These are phyloP conservation scores for Trichoderma virens DNA, from an alignment of 495 filamentous ascomycete species.

Conservation along the genomic window DNA sequence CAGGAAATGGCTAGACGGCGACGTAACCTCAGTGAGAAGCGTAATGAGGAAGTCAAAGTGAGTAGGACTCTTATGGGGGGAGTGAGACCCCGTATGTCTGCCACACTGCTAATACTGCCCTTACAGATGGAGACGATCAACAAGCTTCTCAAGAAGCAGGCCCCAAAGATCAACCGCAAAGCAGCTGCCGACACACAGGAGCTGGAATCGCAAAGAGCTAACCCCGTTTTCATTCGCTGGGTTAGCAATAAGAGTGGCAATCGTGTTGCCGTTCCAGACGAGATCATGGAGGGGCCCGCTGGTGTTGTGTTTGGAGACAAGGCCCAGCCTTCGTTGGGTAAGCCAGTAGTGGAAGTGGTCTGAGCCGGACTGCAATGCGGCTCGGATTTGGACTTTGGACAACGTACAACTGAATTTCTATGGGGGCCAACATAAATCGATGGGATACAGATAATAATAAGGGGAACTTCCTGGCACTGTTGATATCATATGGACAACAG, in stretches of 20 bases:
- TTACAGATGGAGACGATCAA: slow-evolving; percentile 95
- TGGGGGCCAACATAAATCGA: no score
- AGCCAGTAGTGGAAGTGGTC: slow-evolving; percentile 39
- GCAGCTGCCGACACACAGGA: slow-evolving; percentile 44
- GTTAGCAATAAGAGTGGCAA: slow-evolving; percentile 63
- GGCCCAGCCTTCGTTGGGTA: slow-evolving; percentile 14
- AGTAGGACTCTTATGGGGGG: background rate
- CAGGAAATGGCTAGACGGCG: slow-evolving; percentile 92
- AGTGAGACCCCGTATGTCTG: no score
- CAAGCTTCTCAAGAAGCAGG: slow-evolving; percentile 89
- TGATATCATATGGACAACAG: no score
- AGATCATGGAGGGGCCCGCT: slow-evolving; percentile 65
- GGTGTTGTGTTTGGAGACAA: slow-evolving; percentile 51
- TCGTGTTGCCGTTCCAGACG: slow-evolving; percentile 65
- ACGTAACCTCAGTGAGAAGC: slow-evolving; percentile 96
- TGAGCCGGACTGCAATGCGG: slow-evolving; percentile 1
- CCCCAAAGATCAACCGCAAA: slow-evolving; percentile 69
- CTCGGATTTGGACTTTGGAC: no score
- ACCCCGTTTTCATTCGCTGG: slow-evolving; percentile 71
- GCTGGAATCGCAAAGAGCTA: slow-evolving; percentile 43
- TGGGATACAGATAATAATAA: no score
- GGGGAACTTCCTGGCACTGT: no score
- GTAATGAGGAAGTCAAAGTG: slow-evolving; percentile 98
- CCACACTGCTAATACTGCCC: background rate
- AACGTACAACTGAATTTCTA: no score